Conservation (phyloP, 192 early-diverging fungal species). For the Diversispora epigaea region DNA sequence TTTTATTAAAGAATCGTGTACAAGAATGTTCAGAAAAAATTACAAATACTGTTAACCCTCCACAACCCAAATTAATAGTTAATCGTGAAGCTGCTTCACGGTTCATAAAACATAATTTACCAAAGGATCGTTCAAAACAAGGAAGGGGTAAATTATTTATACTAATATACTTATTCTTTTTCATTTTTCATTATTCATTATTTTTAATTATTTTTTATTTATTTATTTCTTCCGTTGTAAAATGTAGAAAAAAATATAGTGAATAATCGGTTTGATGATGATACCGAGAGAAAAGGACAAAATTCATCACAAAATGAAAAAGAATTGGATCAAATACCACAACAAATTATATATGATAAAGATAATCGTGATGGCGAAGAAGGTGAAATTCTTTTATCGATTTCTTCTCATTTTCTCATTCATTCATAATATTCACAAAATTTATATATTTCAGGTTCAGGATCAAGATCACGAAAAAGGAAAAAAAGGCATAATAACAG, state of each 20-base stretch:
- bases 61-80: background rate
- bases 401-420: no score
- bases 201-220: background rate
- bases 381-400: no score
- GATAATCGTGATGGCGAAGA: no score
- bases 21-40: background rate
- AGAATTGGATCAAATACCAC: no score
- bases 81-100: background rate
- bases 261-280: background rate
- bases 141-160: background rate
- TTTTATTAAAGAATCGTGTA: constrained; percentile 2
- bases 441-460: no score
- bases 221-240: background rate
- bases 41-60: constrained; percentile 9
- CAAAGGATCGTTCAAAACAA: background rate
- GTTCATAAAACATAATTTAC: constrained; percentile 4
- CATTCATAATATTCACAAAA: no score
- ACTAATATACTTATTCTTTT: background rate
- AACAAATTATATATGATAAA: no score
- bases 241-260: background rate
- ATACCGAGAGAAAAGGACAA: background rate
- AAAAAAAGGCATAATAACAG: no score
- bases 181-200: background rate
- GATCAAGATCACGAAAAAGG: no score
- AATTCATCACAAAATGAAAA: background rate